phyloP scores from a whole-genome alignment of 2,329 filamentous ascomycete genomes.

The Fusarium odoratissimum region DNA sequence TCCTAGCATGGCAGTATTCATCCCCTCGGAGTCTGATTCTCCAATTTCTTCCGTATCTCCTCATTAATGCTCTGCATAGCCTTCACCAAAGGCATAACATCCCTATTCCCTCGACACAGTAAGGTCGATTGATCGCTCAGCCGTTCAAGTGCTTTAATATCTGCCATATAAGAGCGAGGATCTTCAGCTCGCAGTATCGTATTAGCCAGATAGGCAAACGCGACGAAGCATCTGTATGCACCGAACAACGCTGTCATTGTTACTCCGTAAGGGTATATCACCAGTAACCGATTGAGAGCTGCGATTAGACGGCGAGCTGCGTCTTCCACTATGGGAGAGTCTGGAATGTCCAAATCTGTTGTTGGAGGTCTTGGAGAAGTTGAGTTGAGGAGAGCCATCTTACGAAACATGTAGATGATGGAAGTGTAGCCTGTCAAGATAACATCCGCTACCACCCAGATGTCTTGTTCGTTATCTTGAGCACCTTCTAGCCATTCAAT shows the following conservation, averaged over 20 bases:
- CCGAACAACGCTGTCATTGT: conserved; percentile 44
- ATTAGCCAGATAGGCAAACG: conserved; percentile 45
- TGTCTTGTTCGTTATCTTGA: conserved; percentile 36
- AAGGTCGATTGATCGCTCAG: conserved; percentile 29
- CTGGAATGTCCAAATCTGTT: conserved; percentile 46
- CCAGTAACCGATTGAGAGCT: conserved; percentile 32
- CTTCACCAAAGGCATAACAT: conserved; percentile 44
- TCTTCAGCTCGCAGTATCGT: conserved; percentile 38
- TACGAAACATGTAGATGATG: conserved; percentile 51
- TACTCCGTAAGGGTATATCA: conserved; percentile 38
- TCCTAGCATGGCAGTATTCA: accelerated
- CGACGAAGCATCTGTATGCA: conserved; percentile 45
- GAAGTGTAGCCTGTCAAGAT: conserved; percentile 47
- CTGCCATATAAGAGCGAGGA: conserved; percentile 20
- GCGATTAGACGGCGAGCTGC: conserved; percentile 41
- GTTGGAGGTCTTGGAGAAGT: conserved; percentile 43
- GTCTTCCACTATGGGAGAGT: conserved; percentile 45
- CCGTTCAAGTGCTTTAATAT: conserved; percentile 38
- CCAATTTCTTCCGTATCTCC: conserved; percentile 38
- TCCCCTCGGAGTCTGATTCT: background rate
- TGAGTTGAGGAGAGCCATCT: conserved; percentile 44
- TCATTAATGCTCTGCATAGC: conserved; percentile 43
- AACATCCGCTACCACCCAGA: conserved; percentile 47
- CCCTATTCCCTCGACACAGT: conserved; percentile 38
- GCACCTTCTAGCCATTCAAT: conserved; percentile 40